These are phyloP conservation scores for Podospora bellae-mahoneyi DNA, from an alignment of 495 filamentous ascomycete species.

Conservation along the genomic window DNA sequence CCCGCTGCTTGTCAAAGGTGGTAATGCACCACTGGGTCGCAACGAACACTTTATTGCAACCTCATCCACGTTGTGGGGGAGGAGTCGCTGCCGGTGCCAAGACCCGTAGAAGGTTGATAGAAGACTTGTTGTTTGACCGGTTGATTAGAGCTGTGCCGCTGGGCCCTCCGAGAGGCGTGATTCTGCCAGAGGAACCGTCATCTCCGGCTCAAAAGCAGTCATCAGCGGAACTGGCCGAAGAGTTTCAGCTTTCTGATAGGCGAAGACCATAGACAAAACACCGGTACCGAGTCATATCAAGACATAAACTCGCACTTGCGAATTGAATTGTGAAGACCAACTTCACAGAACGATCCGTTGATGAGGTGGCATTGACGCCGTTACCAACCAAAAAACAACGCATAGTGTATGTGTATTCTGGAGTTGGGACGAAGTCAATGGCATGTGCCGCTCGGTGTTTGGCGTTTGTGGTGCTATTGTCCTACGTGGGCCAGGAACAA, in stretches of 20 bases:
- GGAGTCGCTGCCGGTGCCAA: background rate
- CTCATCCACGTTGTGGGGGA: constrained; percentile 10
- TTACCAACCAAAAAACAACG: background rate
- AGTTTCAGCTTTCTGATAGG: background rate
- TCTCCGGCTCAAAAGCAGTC: background rate
- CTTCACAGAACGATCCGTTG: background rate
- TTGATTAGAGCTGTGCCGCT: constrained; percentile 13
- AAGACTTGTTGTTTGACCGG: background rate
- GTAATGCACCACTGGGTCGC: background rate
- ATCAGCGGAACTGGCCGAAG: background rate
- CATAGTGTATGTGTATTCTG: background rate
- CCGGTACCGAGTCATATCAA: background rate
- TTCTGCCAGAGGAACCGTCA: background rate
- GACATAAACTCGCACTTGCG: background rate
- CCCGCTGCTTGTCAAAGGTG: background rate
- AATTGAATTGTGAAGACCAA: background rate
- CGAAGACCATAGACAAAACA: background rate
- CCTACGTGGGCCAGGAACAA: background rate
- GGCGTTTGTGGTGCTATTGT: background rate
- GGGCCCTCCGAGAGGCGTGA: constrained; percentile 7
- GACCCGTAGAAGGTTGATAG: constrained; percentile 2
- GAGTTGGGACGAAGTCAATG: background rate
- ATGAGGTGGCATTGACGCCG: background rate
- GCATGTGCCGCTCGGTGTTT: background rate
- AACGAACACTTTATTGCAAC: background rate